Evolutionary conservation across 129 eudicot genomes (phyloP), one percentile per base, ranked within the genome.

Genomic region (Apium graveolens): DNA sequence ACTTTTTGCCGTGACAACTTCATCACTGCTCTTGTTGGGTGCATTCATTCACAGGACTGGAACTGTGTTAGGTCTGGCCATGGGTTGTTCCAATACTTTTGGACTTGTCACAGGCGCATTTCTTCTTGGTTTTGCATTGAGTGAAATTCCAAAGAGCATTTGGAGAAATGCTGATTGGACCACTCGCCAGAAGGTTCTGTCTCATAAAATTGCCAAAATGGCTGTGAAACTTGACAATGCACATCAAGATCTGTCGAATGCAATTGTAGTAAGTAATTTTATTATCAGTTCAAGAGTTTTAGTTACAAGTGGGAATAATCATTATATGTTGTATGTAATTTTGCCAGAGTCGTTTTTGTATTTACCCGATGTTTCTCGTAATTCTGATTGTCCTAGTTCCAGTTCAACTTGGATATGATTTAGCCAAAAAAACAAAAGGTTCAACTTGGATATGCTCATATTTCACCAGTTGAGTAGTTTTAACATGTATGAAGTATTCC

Each of bases 101-200:
- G 99, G 99, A 85, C 99, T 95, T 78, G 99, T 95, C 57, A 91
- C 99, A 63, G 99, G 97, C 81, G 91, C 89, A 75, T 91, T 94
- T 87, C 96, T 94, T 73, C 97, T 94, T 80, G 98, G 98, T 84
- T 94, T 94, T 90, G 98, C 96, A 65, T 88, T 94, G 80, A 90
- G 93, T 62, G 98, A 94, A 81, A 91, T 94, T 80, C 98, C 98
- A 38, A 92, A 90, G 82, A 83, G 86, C 84, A 85, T 87, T 74
- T 94, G 98, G 98, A 91, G 87, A 83, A 90, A 88, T 78, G 93
- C 98, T 83, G 98, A 94, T 79, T 91, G 98, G 98, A 90, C 88
- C 20, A 83, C 85, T 80, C 93, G 93, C 78, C 98, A 90, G 84
- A 94, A 91, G 85, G 81, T 84, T 81, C 90, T 94, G 69, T 89